Base-by-base conservation (phyloP, 2,329 filamentous ascomycete genomes). In the Alternaria gaisen region DNA sequence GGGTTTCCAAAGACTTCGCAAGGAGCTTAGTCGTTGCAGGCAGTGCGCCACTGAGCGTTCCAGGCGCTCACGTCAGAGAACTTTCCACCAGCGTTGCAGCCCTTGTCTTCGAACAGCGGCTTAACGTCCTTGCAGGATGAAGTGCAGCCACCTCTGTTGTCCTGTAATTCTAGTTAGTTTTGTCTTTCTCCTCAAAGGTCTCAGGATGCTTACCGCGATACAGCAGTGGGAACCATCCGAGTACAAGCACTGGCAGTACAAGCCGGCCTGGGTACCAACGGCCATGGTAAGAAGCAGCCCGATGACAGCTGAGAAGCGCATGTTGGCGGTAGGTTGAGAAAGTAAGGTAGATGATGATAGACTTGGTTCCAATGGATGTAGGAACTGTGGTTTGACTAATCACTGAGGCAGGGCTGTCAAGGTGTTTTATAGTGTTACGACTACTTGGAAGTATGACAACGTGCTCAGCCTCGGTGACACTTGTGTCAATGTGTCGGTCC, bases 171-270 rank as follows among this genome's bases (percentile, higher is more conserved):
- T 52, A 16, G 7, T 41, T 11, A 52, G 50, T 41, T 12, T 12
- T 20, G 12, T 41, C 12, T 7, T n/a, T 41, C 50, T 52, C 4
- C 36, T 8, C 18, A 11, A 11, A 14, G 22, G 24, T 1, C 26
- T 52, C 22, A 24, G 41, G n/a, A 22, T 6, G 12, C 26, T 40
- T 52, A 52, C 50, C 16, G 50, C 22, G 36, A 52, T 16, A 30
- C 50, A 52, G 16, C 50, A 52, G n/a, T 52, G 36, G 34, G 50
- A 41, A 40, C 50, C 24, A 10, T 52, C 22, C 12, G 22, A 14
- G 50, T 52, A 52, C n/a, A 52, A 30, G 50, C 50, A 52, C 24
- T 52, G 36, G 34, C 34, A 52, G 50, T 52, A 52, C 14, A 11
- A 3, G 26, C 14, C 22, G 3, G 50, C 50, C 50, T 52, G 34